Percentiles rank a stretch among this genome's conserved stretches.
Evolutionary conservation across 768 basidiomycete species (phyloP).

Genomic region (Hypholoma fasciculare): DNA sequence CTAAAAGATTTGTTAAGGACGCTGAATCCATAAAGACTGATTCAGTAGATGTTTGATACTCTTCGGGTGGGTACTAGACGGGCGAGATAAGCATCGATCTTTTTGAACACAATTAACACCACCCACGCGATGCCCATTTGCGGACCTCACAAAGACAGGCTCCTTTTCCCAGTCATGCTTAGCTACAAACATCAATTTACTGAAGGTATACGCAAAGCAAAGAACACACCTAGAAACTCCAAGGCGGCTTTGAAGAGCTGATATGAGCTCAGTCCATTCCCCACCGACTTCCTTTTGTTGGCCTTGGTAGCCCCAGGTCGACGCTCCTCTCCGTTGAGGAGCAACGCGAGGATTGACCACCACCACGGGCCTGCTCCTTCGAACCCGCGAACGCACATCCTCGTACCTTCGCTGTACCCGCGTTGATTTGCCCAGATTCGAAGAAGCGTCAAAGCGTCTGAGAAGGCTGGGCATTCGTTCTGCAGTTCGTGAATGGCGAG

Average conservation of each 20-base stretch:
- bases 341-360: slow-evolving; percentile 57
- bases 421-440: slow-evolving; percentile 91
- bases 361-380: slow-evolving; percentile 70
- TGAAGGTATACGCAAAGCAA: background rate
- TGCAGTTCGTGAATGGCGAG: slow-evolving; percentile 53
- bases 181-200: slow-evolving; percentile 39
- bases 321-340: slow-evolving; percentile 70
- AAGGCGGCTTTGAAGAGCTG: slow-evolving; percentile 85
- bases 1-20: slow-evolving; percentile 75
- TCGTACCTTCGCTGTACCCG: slow-evolving; percentile 64
- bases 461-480: slow-evolving; percentile 61
- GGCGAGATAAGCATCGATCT: background rate
- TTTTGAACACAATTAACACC: background rate
- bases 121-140: slow-evolving; percentile 55
- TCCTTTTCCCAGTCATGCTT: slow-evolving; percentile 65
- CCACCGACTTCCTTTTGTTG: slow-evolving; percentile 58
- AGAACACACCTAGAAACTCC: slow-evolving; percentile 73
- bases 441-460: slow-evolving; percentile 75
- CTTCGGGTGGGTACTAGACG: slow-evolving; percentile 55
- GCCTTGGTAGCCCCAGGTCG: slow-evolving; percentile 24
- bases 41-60: slow-evolving; percentile 49
- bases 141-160: slow-evolving; percentile 58
- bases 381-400: slow-evolving; percentile 67
- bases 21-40: slow-evolving; percentile 79
- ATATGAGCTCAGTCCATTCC: slow-evolving; percentile 85